phyloP scores from a whole-genome alignment of 140 eudicot species.

The Erigeron philadelphicus region DNA sequence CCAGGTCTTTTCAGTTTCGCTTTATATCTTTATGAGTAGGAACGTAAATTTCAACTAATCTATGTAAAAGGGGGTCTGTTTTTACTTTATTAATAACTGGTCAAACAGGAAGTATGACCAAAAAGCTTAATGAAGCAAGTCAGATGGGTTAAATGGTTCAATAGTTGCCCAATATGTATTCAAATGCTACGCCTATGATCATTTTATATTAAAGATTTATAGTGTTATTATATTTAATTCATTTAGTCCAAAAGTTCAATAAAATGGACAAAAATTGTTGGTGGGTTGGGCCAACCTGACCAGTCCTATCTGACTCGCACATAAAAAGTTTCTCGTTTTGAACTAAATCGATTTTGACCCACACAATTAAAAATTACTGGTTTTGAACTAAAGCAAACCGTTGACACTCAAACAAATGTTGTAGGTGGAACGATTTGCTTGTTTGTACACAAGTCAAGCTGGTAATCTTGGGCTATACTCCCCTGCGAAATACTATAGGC shows the following conservation, averaged over 20 bases:
- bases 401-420: not conserved
- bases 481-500: conserved; percentile 89
- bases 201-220: no score
- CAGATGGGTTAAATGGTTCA: not conserved
- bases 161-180: not conserved
- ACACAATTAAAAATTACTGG: not conserved
- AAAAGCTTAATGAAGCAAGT: not conserved
- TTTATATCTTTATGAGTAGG: not conserved
- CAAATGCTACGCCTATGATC: no score
- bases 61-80: not conserved
- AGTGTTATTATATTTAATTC: not conserved
- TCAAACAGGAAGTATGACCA: not conserved
- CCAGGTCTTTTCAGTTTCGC: conserved; percentile 42
- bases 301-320: not conserved
- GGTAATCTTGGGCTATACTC: conserved; percentile 70
- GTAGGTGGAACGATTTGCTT: conserved; percentile 95
- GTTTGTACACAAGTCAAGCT: conserved; percentile 83
- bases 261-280: not conserved
- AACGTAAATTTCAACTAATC: not conserved
- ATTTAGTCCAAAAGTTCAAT: not conserved
- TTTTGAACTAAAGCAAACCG: not conserved
- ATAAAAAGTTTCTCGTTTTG: no score
- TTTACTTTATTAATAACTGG: not conserved
- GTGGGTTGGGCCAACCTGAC: not conserved
- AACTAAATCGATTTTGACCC: not conserved